Evolutionary conservation across 768 basidiomycete genomes (phyloP).

Genomic region (Mycena metata): DNA sequence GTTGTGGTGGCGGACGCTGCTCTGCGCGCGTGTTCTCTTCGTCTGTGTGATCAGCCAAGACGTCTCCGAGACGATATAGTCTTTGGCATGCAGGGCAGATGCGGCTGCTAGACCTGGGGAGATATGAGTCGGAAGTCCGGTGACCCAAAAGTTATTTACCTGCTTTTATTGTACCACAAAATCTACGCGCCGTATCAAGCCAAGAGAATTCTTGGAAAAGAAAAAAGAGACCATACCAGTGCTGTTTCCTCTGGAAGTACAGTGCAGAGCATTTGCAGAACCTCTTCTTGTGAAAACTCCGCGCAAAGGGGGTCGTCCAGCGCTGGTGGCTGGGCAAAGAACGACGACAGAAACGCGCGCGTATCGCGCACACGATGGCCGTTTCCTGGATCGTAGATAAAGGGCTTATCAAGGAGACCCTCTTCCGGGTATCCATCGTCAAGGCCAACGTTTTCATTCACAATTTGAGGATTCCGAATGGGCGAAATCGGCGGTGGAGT

Average conservation of each 20-base stretch:
- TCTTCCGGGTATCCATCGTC: conserved; percentile 25
- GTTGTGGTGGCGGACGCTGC: conserved; percentile 52
- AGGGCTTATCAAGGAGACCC: conserved; percentile 61
- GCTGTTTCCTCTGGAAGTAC: conserved; percentile 81
- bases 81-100: conserved; percentile 86
- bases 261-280: conserved; percentile 78
- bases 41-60: conserved; percentile 62
- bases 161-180: conserved; percentile 90
- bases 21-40: conserved; percentile 41
- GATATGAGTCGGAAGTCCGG: not conserved
- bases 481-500: conserved; percentile 22
- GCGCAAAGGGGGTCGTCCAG: conserved; percentile 77
- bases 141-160: conserved; percentile 40
- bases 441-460: conserved; percentile 6
- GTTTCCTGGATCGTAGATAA: conserved; percentile 83
- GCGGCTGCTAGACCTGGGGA: conserved; percentile 60
- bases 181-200: conserved; percentile 56
- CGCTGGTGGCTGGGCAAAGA: conserved; percentile 76
- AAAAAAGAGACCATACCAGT: conserved; percentile 59
- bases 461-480: conserved; percentile 1
- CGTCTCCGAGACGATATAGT: conserved; percentile 78
- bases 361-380: conserved; percentile 81
- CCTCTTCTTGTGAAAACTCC: conserved; percentile 82
- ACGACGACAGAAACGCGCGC: conserved; percentile 76
- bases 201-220: not conserved